These are phyloP conservation scores for Craterostigma plantagineum DNA, from an alignment of 257 asterid genomes.

Conservation along the genomic window DNA sequence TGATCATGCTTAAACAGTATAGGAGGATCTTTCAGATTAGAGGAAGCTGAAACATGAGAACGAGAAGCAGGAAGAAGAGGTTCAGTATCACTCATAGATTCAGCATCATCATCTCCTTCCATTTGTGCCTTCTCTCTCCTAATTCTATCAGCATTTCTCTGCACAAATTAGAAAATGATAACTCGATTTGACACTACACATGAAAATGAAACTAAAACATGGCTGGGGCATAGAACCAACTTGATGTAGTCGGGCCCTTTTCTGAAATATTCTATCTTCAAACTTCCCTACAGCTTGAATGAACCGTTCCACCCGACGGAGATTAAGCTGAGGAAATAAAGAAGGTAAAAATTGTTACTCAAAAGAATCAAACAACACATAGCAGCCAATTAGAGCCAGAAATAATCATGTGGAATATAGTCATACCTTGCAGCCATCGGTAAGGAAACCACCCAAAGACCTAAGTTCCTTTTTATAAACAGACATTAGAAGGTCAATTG, in stretches of 20 bases:
- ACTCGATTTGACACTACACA: neutral
- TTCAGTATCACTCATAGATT: slow-evolving; percentile 52
- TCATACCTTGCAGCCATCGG: slow-evolving; percentile 89
- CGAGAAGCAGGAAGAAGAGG: slow-evolving; percentile 90
- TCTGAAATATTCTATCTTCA: slow-evolving; percentile 5
- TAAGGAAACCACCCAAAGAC: slow-evolving; percentile 67
- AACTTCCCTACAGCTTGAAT: slow-evolving; percentile 7
- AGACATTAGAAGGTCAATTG: slow-evolving; percentile 83
- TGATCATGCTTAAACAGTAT: slow-evolving; percentile 25
- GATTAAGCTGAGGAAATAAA: slow-evolving; percentile 72
- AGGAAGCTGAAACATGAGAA: too few species aligned
- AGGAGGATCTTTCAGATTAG: too few species aligned
- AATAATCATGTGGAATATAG: slow-evolving; percentile 8
- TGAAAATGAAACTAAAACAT: neutral
- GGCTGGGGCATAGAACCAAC: slow-evolving; percentile 13
- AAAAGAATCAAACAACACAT: neutral
- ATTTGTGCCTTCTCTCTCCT: slow-evolving; percentile 68
- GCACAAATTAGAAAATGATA: slow-evolving; percentile 11
- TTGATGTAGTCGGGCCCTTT: slow-evolving; percentile 60
- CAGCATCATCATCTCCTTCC: slow-evolving; percentile 74
- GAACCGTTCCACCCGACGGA: slow-evolving; percentile 66
- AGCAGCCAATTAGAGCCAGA: slow-evolving; percentile 6
- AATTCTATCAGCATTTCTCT: slow-evolving; percentile 85
- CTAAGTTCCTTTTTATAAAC: slow-evolving; percentile 81
- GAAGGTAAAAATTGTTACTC: slow-evolving; percentile 5